Conservation (phyloP, 2,329 filamentous ascomycete species). For the Aureobasidium sp. region DNA sequence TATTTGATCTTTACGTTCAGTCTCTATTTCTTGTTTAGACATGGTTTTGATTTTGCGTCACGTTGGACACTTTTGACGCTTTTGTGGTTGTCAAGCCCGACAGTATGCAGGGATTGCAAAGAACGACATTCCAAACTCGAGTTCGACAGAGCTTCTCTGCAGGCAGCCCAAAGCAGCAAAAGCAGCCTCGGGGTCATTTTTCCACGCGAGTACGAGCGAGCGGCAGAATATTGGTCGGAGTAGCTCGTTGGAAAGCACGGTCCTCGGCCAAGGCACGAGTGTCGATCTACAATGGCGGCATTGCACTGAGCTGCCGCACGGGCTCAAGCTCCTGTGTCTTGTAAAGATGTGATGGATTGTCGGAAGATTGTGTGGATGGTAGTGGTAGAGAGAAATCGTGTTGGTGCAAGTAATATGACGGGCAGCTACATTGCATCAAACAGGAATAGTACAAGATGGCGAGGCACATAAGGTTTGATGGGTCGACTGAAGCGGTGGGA, state of each 20-base stretch:
- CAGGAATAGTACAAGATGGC: background rate
- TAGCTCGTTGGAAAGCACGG: background rate
- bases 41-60: background rate
- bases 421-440: background rate
- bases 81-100: background rate
- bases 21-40: too few species aligned
- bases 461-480: background rate
- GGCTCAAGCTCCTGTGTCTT: background rate
- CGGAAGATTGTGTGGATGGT: background rate
- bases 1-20: background rate
- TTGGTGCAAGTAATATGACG: background rate
- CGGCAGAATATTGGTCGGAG: background rate
- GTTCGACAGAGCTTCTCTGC: background rate
- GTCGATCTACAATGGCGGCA: background rate
- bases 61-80: background rate
- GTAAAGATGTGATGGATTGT: too few species aligned
- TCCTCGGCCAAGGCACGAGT: background rate
- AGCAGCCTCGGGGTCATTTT: background rate
- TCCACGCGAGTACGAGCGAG: background rate
- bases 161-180: background rate
- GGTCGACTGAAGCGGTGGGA: background rate
- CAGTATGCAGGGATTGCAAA: background rate
- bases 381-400: background rate
- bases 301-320: background rate
- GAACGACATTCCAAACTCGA: background rate